Conservation (phyloP, 148 eudicot species). For the Linanthus parryae region DNA sequence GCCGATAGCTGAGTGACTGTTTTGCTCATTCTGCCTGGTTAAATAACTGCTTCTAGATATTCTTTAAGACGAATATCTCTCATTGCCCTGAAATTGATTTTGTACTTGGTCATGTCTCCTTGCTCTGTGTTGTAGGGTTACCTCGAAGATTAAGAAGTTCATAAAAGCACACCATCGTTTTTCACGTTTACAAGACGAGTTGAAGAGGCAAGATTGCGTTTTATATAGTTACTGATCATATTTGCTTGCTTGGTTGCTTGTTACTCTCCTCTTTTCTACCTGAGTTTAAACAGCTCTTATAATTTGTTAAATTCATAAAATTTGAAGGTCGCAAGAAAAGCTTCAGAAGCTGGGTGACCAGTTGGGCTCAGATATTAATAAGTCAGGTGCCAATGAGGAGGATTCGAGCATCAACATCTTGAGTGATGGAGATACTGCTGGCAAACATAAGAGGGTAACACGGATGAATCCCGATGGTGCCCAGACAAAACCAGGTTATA, state of each 20-base stretch:
- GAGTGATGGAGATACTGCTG: constrained; percentile 44
- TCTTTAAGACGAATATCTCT: too few relatives aligned
- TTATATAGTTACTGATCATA: background rate
- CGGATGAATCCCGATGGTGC: too few relatives aligned
- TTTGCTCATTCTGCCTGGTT: too few relatives aligned
- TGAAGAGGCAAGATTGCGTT: constrained; percentile 51
- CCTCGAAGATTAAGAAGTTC: constrained; percentile 60
- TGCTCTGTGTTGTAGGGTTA: constrained; percentile 39
- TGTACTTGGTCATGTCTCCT: background rate
- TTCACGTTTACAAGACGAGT: constrained; percentile 60
- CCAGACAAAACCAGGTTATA: too few relatives aligned
- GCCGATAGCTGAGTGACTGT: too few relatives aligned
- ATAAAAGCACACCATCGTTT: constrained; percentile 51
- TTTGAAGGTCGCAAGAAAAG: constrained; percentile 66
- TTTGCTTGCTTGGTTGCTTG: constrained; percentile 1
- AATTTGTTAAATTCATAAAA: background rate
- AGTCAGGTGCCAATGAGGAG: constrained; percentile 39
- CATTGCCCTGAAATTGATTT: too few relatives aligned
- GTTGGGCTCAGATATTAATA: constrained; percentile 44
- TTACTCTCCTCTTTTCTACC: too few relatives aligned
- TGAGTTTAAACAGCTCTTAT: constrained; percentile 4
- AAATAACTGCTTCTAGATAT: too few relatives aligned
- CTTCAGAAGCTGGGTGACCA: constrained; percentile 72
- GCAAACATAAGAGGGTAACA: too few relatives aligned
- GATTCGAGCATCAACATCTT: constrained; percentile 36